phyloP scores from a whole-genome alignment of 345 rosid species.

The Eucalyptus marginata region DNA sequence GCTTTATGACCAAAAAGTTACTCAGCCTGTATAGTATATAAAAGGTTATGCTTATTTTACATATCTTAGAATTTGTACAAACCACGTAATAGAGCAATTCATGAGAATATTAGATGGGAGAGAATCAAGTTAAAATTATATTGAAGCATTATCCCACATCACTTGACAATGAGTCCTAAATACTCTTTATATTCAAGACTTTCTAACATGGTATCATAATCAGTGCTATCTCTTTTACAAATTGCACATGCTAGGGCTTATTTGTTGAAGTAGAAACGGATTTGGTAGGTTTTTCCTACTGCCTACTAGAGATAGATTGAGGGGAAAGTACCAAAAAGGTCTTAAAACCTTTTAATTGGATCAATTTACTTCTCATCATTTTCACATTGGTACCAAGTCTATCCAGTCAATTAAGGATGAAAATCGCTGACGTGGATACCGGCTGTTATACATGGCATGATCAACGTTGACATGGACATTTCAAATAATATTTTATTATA shows the following conservation, averaged over 20 bases:
- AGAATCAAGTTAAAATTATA: background rate
- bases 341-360: background rate
- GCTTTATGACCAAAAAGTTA: background rate
- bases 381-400: too few species aligned
- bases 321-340: background rate
- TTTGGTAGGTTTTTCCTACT: background rate
- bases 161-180: background rate
- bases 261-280: background rate
- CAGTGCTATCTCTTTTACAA: background rate
- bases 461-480: too few species aligned
- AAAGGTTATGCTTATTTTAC: background rate
- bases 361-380: background rate
- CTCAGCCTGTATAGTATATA: background rate
- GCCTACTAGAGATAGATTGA: background rate
- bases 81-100: background rate
- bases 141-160: background rate
- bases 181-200: background rate
- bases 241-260: background rate
- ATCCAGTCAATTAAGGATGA: accelerated
- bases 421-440: accelerated
- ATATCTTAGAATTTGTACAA: background rate
- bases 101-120: background rate
- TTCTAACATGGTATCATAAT: background rate
- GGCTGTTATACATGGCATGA: too few species aligned
- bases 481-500: too few species aligned